These are phyloP conservation scores for Alternaria sp. DNA, from an alignment of 2,329 filamentous ascomycete genomes.

Conservation along the genomic window DNA sequence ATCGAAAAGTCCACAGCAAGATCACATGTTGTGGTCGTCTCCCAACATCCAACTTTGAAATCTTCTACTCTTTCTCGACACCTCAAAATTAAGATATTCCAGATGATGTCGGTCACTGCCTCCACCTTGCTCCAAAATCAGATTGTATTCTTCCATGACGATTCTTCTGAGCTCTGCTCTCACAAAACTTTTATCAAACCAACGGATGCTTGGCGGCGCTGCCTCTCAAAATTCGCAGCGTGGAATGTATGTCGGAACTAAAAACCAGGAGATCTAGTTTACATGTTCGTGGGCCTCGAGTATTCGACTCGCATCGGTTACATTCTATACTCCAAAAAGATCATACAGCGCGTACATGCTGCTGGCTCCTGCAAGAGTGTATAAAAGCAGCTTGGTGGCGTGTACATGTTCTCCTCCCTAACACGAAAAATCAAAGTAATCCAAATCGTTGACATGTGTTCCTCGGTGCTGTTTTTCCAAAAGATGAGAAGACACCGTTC, in stretches of 20 bases:
- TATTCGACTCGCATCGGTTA: not conserved
- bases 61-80: not conserved
- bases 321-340: not conserved
- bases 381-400: not conserved
- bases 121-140: not conserved
- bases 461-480: no score
- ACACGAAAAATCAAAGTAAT: not conserved
- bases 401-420: not conserved
- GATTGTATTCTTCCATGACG: not conserved
- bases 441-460: no score
- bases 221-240: no score
- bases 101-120: not conserved
- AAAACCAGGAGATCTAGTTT: no score
- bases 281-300: not conserved
- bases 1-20: not conserved
- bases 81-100: not conserved
- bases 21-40: not conserved
- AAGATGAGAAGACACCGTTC: no score
- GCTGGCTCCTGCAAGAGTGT: not conserved
- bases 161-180: not conserved
- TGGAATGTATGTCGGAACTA: no score
- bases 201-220: not conserved
- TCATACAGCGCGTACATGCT: no score
- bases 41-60: not conserved
- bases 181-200: not conserved